Evolutionary conservation across 768 basidiomycete species (phyloP), one percentile per base, ranked within the genome.

Genomic region (Lepiota venenata): DNA sequence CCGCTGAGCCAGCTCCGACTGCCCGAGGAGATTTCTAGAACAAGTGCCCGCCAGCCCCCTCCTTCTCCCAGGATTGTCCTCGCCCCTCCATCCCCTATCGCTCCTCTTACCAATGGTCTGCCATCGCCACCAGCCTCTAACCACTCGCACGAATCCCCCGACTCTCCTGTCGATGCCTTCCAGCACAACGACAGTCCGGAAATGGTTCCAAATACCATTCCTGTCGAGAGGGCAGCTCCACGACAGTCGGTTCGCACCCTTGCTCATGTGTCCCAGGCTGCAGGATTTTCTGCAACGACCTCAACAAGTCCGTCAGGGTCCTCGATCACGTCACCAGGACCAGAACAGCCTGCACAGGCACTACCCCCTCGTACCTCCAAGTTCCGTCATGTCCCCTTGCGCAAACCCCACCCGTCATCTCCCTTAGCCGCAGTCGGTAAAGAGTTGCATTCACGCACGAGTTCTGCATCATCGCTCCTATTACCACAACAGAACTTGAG

Each of bases 311-410:
- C 41, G 2, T 46, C 56, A 7, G 37, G 48, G 21, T 50, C 58
- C 22, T 10, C 38, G 14, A 25, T 38, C n/a, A 15, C 52, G 27
- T 32, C 45, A 18, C 36, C 52, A n/a, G 18, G 38, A 43, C 37
- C 40, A 44, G 38, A 36, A 7, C 48, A 59, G 10, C n/a, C 40
- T 16, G 42, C 55, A 27, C 64, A 47, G n/a, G 75, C 69, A 56
- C 42, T 20, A 56, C 42, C 16, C 58, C 71, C 1, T 77, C 79
- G 1, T 79, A 77, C 0, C 81, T 82, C 62, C 72, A 83, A 37
- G 61, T 55, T 38, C 37, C 59, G 35, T 45, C 59, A 38, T 51
- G 25, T 85, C 20, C 76, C 78, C 9, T 66, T 60, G 42, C 63
- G 72, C 51, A 65, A 74, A 37, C 66, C 66, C 6, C 69, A 67